Base-by-base conservation (phyloP, 176 grass and related monocot species). In the Phragmites australis region DNA sequence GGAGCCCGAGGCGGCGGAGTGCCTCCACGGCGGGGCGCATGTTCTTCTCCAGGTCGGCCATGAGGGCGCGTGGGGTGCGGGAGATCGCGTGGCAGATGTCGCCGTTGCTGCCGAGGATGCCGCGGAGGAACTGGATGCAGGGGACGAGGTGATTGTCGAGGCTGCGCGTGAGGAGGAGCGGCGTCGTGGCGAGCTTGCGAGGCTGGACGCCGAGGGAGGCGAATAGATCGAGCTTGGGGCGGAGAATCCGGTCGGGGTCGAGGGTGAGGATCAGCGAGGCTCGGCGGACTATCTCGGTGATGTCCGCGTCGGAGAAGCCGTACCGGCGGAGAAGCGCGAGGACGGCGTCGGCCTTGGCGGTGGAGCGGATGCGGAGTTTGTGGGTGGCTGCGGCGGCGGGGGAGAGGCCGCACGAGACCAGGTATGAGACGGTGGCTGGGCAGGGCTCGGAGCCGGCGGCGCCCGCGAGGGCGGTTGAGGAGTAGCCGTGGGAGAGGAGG, bases 201-300 rank as follows among this genome's bases (percentile, higher is more conserved):
- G 71, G 57, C 50, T 49, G 12, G 70, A 87, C 22, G 19, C 81
- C 81, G 30, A 87, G 31, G 65, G 58, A 68, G 41, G 27, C 60
- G 39, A 90, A 74, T 37, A 85, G 67, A 9, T 90, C 88, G 45
- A 93, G 75, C 73, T 93, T 90, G 65, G 81, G 81, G 2, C 76
- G 75, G 42, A 93, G 10, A 45, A 65, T 81, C 21, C 23, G 54
- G 22, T 82, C 62, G 10, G 82, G 72, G 9, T 83, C 58, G 48
- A 67, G 0, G 46, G 29, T 13, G 79, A 90, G 84, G 29, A 90
- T 0, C 30, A 6, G 0, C 25, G 72, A 22, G 29, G 18, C 5
- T 2, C 8, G 1, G 50, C 49, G 32, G 32, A 66, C 17, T 11
- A 65, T 26, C 15, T 1, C 9, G 62, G 79, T 10, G 52, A 93